Base-by-base conservation (phyloP, 1,139 yeast species). In the Nadsonia commutata region DNA sequence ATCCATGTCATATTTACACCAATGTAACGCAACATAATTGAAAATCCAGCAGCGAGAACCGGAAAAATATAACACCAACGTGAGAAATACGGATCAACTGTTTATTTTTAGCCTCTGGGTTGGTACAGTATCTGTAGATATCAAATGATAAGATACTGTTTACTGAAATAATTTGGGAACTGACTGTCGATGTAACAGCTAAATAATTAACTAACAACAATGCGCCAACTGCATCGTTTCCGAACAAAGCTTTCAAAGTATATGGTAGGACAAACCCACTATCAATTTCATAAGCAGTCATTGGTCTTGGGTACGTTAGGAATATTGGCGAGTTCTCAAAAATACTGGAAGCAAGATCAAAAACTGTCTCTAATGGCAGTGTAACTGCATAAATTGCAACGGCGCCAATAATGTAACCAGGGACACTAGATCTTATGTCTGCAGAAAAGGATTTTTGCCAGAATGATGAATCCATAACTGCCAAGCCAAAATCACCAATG, bases 331-430 rank as follows among this genome's bases (percentile, higher is more conserved):
- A 67, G 42, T 66, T 62, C 63, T 84, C 88, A 46, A 84, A 68
- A 18, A 84, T 78, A 50, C 82, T 65, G 40, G 84, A 83, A 23
- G 86, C 82, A 33, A 85, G 67, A 11, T 95, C 95, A 80, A 84
- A 69, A 11, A 94, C 80, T 7, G 93, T 79, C 17, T 94, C 81
- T 40, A 78, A 71, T 45, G 82, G 71, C 66, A 80, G 80, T 36
- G 95, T 95, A 50, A 85, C 78, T 8, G 94, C 90, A 58, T 83
- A 80, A 95, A 95, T 86, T 0, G 90, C 79, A 43, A 85, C 60
- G n/a, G 95, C 95, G 46, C 95, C 95, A 51, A 83, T 63, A 31
- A 84, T 77, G 59, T 86, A 85, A 17, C 95, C 95, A n/a, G 93
- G 90, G 54, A 85, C 68, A 23, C 94, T 84, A 36, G 93, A 78